phyloP scores from a whole-genome alignment of 805 yeast species.

The Starmerella tilneyi region DNA sequence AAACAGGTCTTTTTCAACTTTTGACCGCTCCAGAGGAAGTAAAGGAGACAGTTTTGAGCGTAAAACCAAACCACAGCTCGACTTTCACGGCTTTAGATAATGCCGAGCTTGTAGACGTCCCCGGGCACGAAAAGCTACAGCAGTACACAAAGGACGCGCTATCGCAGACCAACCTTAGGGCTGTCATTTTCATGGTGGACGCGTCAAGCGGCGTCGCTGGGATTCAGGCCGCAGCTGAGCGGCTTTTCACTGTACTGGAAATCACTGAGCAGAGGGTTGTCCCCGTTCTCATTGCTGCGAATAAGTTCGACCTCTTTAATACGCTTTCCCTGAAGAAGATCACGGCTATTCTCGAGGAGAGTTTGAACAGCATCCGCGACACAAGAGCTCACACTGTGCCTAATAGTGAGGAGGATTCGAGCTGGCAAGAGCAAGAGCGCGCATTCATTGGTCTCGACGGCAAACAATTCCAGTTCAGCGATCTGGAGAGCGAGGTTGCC shows the following conservation, averaged over 20 bases:
- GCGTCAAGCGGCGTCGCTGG: constrained; percentile 46
- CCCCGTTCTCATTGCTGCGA: constrained; percentile 67
- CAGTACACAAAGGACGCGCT: constrained; percentile 44
- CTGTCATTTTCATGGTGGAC: constrained; percentile 70
- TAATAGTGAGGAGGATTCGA: constrained; percentile 29
- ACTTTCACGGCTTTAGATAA: neutral
- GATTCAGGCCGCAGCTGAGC: constrained; percentile 46
- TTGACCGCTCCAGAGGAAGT: constrained; percentile 12
- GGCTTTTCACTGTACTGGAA: constrained; percentile 49
- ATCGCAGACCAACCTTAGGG: constrained; percentile 38
- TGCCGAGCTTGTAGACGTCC: constrained; percentile 55
- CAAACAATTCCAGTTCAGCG: constrained; percentile 48
- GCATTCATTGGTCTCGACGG: constrained; percentile 36
- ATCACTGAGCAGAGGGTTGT: constrained; percentile 54
- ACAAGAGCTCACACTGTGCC: constrained; percentile 39
- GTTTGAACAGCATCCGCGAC: constrained; percentile 47
- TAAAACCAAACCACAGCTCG: constrained; percentile 15
- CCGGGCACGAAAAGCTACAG: constrained; percentile 75
- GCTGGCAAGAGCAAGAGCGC: constrained; percentile 34
- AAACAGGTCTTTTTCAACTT: constrained; percentile 46
- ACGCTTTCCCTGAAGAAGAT: constrained; percentile 61
- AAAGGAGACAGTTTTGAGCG: constrained; percentile 18
- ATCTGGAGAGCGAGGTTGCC: constrained; percentile 55
- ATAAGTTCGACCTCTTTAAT: constrained; percentile 78
- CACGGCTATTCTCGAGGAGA: constrained; percentile 48